Conservation (phyloP, 345 rosid species). For the Rubroshorea leprosula region DNA sequence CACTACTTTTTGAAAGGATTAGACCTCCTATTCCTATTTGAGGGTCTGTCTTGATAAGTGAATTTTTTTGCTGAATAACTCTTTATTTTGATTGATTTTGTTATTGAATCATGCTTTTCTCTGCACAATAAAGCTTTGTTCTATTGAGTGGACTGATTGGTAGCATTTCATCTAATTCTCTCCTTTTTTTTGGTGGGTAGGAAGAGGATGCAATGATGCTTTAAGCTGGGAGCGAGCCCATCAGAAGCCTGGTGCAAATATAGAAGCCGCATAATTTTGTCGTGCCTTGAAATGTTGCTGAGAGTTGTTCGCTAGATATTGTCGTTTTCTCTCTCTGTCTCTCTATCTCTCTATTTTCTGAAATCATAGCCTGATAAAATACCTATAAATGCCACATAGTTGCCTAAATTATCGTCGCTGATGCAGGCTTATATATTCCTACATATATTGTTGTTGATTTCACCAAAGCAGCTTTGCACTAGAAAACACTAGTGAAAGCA, state of each 20-base stretch:
- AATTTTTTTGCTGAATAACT: too few relatives aligned
- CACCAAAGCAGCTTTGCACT: slow-evolving; percentile 10
- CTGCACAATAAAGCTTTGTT: background rate
- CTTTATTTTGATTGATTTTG: too few relatives aligned
- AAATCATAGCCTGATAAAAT: slow-evolving; percentile 21
- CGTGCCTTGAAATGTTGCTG: too few relatives aligned
- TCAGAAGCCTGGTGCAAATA: slow-evolving; percentile 1
- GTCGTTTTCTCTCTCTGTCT: slow-evolving; percentile 19
- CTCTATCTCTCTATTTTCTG: slow-evolving; percentile 18
- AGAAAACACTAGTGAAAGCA: background rate
- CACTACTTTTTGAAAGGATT: background rate
- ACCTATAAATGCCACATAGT: slow-evolving; percentile 21
- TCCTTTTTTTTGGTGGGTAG: slow-evolving; percentile 21
- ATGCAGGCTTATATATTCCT: slow-evolving; percentile 16
- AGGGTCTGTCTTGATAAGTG: too few relatives aligned
- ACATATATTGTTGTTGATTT: slow-evolving; percentile 3
- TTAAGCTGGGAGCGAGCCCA: slow-evolving; percentile 6
- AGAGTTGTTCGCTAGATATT: too few relatives aligned
- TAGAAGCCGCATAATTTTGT: slow-evolving; percentile 12
- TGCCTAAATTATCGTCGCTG: slow-evolving; percentile 13
- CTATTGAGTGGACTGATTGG: background rate
- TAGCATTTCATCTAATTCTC: slow-evolving; percentile 7
- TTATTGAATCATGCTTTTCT: background rate
- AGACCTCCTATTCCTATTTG: background rate
- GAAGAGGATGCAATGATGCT: slow-evolving; percentile 27